Evolutionary conservation across 306 rosid species (phyloP), one percentile per base, ranked within the genome.

Genomic region (Medicago lupulina): DNA sequence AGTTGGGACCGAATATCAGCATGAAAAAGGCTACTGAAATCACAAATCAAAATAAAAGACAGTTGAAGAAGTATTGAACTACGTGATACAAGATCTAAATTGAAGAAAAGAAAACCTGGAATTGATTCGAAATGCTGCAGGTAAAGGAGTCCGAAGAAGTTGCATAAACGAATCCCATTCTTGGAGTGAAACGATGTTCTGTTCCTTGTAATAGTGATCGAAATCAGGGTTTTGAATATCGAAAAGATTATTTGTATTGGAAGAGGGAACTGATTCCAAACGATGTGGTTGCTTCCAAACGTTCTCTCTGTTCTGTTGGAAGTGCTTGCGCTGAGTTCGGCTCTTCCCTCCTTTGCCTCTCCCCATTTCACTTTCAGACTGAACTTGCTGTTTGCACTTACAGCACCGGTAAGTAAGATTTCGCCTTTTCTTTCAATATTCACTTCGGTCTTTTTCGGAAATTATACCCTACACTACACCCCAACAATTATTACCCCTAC

Each of bases 101-200:
- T 15, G 18, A 67, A 67, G 5, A 17, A 19, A 4, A 4, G 1
- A 9, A 19, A 44, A 91, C 97, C 92, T 85, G 57, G 97, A 88
- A 61, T 93, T 93, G 53, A 93, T 93, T 81, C 98, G 74, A 76
- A 93, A 93, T 63, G 93, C 84, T 5, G 97, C 89, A 3, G 97
- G 97, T 79, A 93, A 79, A 4, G 97, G 92, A 77, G 87, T 89
- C 79, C 92, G 85, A 21, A 93, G 97, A 85, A 87, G 79, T 73
- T 80, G 85, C 31, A 84, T 68, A 50, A 93, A 93, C 2, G 81
- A 75, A 66, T 88, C 89, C 97, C 98, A 93, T 75, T 93, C 96
- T 76, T 88, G 78, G 1, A 81, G 58, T 0, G 89, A 39, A 6
- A 91, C 87, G 17, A 93, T 89, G 19, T 87, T 80, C 76, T 89